phyloP scores from a whole-genome alignment of 495 filamentous ascomycete genomes.

The Aspergillus baeticus region DNA sequence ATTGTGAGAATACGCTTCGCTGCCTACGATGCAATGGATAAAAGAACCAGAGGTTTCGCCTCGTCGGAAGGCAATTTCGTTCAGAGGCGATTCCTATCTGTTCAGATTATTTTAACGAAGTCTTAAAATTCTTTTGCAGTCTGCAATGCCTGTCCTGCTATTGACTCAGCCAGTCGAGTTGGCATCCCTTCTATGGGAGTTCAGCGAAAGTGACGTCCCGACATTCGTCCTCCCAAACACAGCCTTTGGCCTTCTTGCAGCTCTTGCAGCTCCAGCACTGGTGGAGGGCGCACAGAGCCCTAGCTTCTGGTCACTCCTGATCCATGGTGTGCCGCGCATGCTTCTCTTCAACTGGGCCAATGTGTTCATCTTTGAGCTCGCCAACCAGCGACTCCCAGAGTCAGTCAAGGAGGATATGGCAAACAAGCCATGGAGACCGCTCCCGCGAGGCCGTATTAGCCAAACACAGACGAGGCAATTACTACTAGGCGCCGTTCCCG shows the following conservation, averaged over 20 bases:
- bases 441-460: constrained; percentile 43
- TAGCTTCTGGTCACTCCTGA: neutral
- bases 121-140: too few relatives aligned
- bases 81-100: too few relatives aligned
- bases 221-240: constrained; percentile 21
- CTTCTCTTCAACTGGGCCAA: constrained; percentile 17
- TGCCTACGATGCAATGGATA: too few relatives aligned
- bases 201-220: constrained; percentile 24
- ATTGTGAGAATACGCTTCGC: too few relatives aligned
- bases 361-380: constrained; percentile 8
- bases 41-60: too few relatives aligned
- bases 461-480: constrained; percentile 31
- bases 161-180: too few relatives aligned
- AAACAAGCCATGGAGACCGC: constrained; percentile 61
- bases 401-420: constrained; percentile 50
- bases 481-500: constrained; percentile 35
- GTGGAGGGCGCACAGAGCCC: neutral
- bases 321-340: neutral
- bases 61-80: constrained; percentile 4
- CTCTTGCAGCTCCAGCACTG: constrained; percentile 9
- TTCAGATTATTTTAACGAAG: too few relatives aligned
- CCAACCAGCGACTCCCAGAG: constrained; percentile 48
- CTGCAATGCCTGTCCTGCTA: too few relatives aligned
- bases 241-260: constrained; percentile 14
- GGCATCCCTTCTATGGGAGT: constrained; percentile 19